Evolutionary conservation across 2,329 filamentous ascomycete species (phyloP).

Genomic region (Exophiala aquamarina): DNA sequence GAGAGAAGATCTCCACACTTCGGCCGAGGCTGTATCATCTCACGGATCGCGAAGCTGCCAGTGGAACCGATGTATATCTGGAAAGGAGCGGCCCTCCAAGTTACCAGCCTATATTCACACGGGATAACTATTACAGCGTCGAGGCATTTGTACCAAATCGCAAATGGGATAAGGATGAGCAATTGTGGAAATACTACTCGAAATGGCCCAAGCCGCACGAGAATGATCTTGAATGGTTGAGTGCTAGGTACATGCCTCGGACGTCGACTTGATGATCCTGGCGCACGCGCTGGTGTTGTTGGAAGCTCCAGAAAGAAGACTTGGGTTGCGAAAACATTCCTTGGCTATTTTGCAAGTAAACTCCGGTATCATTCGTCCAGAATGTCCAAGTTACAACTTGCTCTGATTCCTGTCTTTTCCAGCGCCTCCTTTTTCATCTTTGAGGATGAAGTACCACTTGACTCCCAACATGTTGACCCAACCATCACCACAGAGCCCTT

Average conservation of each 20-base stretch:
- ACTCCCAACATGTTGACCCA: slow-evolving; percentile 40
- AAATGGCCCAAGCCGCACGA: slow-evolving; percentile 27
- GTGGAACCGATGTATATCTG: slow-evolving; percentile 23
- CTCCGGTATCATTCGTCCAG: too few species aligned
- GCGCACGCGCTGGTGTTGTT: too few species aligned
- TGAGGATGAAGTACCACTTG: slow-evolving; percentile 36
- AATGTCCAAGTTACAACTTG: slow-evolving; percentile 3
- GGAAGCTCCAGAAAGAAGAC: too few species aligned
- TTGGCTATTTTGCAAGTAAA: too few species aligned
- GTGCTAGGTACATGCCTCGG: slow-evolving; percentile 19
- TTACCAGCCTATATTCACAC: slow-evolving; percentile 26
- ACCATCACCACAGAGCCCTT: slow-evolving; percentile 34
- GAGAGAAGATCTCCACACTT: slow-evolving; percentile 13
- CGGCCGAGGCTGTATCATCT: slow-evolving; percentile 24
- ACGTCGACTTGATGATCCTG: too few species aligned
- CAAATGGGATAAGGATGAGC: slow-evolving; percentile 26
- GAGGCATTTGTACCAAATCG: slow-evolving; percentile 28
- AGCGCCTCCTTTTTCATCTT: neutral
- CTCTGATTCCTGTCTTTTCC: neutral
- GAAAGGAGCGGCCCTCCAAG: slow-evolving; percentile 26
- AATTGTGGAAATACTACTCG: slow-evolving; percentile 26
- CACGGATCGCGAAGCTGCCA: slow-evolving; percentile 21
- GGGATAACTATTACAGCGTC: slow-evolving; percentile 28
- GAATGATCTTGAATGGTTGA: slow-evolving; percentile 25
- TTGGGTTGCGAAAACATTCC: too few species aligned